Base-by-base conservation (phyloP, 352 stramenopile genomes). In the Globisporangium nodosum region DNA sequence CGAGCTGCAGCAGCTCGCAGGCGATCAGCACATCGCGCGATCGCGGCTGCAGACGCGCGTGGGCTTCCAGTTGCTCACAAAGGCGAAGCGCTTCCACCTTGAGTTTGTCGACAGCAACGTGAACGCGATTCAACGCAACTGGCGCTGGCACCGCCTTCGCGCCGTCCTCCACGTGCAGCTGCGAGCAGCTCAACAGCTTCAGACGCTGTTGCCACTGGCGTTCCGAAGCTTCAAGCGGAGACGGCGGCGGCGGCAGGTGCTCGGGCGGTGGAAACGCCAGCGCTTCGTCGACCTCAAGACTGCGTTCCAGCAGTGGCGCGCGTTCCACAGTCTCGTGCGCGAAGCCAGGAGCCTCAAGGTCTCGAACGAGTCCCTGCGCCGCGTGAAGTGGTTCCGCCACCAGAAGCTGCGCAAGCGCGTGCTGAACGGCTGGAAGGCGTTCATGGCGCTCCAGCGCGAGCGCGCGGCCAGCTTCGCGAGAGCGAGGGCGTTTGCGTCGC, bases 391-490 rank as follows among this genome's bases (percentile, higher is more conserved):
- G 64, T 70, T 70, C n/a, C 60, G 55, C 6, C 60, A 70, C 30
- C 64, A 64, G 37, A 70, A 70, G 48, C 33, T 70, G 40, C 60
- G 60, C 50, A 67, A 68, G 35, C 21, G 33, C 18, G 60, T 68
- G 46, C 21, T 70, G 1, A 24, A 39, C 3, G 33, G n/a, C 18
- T 68, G 64, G 64, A 54, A 56, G 20, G 15, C 46, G 30, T 69
- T 55, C n/a, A 30, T 66, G 0, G 47, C 37, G 8, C 33, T 24
- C 20, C 63, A 46, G 5, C 58, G 45, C 9, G 12, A 42, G 9
- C 15, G 39, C 0, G 11, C 37, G 37, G 16, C 3, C 37, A 15
- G 12, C 3, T 11, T 42, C 37, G 9, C 8, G 37, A 15, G 37
- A 7, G 37, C 37, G 4, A 42, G 37, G 1, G 37, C 37, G 37